Conservation (phyloP, 306 rosid species). For the Quercus alba region DNA sequence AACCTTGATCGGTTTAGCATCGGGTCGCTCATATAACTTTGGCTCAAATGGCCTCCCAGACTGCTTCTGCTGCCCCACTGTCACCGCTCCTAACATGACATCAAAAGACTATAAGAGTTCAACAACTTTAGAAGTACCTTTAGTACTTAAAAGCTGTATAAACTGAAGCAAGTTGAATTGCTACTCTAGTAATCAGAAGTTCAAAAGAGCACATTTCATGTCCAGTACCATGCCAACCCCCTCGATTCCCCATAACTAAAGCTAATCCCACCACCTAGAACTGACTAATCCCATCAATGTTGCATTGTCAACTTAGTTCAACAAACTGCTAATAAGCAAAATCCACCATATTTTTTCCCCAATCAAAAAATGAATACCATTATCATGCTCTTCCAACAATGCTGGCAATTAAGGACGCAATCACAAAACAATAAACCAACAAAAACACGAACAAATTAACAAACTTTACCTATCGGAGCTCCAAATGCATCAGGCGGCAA, state of each 20-base stretch:
- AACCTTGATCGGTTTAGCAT: constrained; percentile 44
- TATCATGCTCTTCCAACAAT: not conserved
- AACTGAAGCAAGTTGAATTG: constrained; percentile 15
- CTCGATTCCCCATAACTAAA: not conserved
- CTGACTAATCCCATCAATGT: not conserved
- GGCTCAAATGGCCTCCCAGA: constrained; percentile 48
- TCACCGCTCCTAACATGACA: constrained; percentile 26
- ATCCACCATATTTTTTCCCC: not conserved
- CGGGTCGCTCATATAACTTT: constrained; percentile 37
- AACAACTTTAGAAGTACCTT: constrained; percentile 9
- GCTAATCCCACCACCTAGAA: not conserved
- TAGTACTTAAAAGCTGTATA: constrained; percentile 15
- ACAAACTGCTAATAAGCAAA: not conserved
- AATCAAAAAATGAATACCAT: not conserved
- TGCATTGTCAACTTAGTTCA: not conserved
- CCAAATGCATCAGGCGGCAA: constrained; percentile 81
- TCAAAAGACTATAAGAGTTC: constrained; percentile 6
- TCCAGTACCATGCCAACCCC: not conserved
- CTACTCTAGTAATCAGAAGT: constrained; percentile 5
- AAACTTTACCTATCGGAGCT: constrained; percentile 55
- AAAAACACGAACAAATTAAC: not conserved
- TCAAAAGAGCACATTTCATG: not conserved
- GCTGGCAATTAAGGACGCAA: constrained; percentile 6
- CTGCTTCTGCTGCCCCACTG: constrained; percentile 41
- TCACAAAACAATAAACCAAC: not conserved